Base-by-base conservation (phyloP, 164 flowering plant species). In the Stephania yunnanensis region DNA sequence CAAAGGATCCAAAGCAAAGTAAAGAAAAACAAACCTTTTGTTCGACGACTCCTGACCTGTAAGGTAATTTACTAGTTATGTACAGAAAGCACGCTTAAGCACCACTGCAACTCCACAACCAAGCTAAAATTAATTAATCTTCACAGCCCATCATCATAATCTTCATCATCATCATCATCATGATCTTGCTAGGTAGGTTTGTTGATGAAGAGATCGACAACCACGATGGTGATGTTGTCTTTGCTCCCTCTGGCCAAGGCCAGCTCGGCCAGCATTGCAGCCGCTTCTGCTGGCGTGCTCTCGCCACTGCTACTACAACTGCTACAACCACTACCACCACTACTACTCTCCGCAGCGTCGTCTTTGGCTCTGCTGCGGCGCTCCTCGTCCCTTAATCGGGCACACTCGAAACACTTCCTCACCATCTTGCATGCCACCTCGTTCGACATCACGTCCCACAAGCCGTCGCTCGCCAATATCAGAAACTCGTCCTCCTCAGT, bases 221-320 rank as follows among this genome's bases (percentile, higher is more conserved):
- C 82, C 44, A 89, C 82, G 2, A 86, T 82, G 68, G 89, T 89
- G 3, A 88, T 82, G 75, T 89, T 87, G 75, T 90, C 89, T 44
- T 70, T 75, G 80, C 91, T 90, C 7, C 91, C 91, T 8, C 87
- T 72, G n/a, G 86, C 85, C 84, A 90, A 73, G 0, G 91, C 93
- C 19, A 87, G 46, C 73, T 83, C 85, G 0, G 83, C 83, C 8
- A 90, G 73, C 77, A 86, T 25, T 8, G 91, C 85, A 0, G 91
- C 89, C 0, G 91, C 91, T 53, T 75, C 82, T 2, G 78, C 80
- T 5, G 88, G 77, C 42, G 61, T 19, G 11, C 70, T 74, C 36
- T 80, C 80, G 5, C 46, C n/a, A 25, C 71, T 76, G 55, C 82
- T 36, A 36, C 3, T 36, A 36, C 42, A 36, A 36, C 42, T 0